These are phyloP conservation scores for Cordyceps tenuipes DNA, from an alignment of 2,329 filamentous ascomycete genomes.

Conservation along the genomic window DNA sequence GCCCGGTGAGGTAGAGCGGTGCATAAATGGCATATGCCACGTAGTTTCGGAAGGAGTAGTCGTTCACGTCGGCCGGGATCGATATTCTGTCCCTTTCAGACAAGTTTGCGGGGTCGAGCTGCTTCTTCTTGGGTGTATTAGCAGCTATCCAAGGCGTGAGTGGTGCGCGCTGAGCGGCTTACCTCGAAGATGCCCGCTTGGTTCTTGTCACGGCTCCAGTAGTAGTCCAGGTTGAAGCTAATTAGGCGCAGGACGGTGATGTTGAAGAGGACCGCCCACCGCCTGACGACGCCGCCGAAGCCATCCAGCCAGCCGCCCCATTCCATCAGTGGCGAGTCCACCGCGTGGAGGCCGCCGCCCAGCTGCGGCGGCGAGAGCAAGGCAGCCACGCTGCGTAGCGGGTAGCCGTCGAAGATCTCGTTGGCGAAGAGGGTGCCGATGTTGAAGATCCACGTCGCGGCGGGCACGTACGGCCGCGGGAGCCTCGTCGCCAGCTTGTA, in stretches of 20 bases:
- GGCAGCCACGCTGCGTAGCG: slow-evolving; percentile 53
- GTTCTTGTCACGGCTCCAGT: slow-evolving; percentile 71
- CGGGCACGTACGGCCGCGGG: slow-evolving; percentile 62
- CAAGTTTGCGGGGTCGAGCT: slow-evolving; percentile 77
- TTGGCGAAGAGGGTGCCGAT: slow-evolving; percentile 81
- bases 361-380: slow-evolving; percentile 33
- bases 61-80: slow-evolving; percentile 59
- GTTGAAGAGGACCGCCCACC: slow-evolving; percentile 98
- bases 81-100: slow-evolving; percentile 82
- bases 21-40: slow-evolving; percentile 85
- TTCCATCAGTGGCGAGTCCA: slow-evolving; percentile 35
- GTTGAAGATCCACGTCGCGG: slow-evolving; percentile 83
- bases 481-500: slow-evolving; percentile 68
- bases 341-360: slow-evolving; percentile 21
- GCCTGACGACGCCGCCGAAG: slow-evolving; percentile 71
- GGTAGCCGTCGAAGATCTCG: slow-evolving; percentile 74
- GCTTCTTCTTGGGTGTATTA: slow-evolving; percentile 89
- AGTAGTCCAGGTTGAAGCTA: slow-evolving; percentile 95
- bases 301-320: slow-evolving; percentile 69
- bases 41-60: slow-evolving; percentile 81
- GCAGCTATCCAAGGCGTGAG: slow-evolving; percentile 22
- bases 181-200: slow-evolving; percentile 71
- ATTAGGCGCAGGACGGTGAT: slow-evolving; percentile 86
- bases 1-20: slow-evolving; percentile 84
- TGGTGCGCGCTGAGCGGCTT: slow-evolving; percentile 26